Evolutionary conservation across 83 land plant genomes (phyloP).

Genomic region (Isoetes engelmannii): DNA sequence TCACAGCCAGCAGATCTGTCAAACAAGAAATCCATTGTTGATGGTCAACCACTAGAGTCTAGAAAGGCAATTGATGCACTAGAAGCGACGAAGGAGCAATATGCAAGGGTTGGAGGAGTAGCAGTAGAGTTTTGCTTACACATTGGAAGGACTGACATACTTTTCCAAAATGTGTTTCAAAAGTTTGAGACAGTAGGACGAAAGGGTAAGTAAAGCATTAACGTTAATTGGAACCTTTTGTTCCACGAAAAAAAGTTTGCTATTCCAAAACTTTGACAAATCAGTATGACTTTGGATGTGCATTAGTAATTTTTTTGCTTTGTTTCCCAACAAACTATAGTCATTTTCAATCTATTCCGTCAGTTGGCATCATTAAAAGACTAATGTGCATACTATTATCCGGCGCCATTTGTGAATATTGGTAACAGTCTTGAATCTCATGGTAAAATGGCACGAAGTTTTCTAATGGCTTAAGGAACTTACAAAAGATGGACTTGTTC

Average conservation of each 20-base stretch:
- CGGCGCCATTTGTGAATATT: no score
- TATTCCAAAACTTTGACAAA: no score
- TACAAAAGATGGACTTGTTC: no score
- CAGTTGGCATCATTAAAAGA: no score
- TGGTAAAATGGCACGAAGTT: no score
- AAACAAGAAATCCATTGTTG: constrained; percentile 12
- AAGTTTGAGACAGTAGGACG: constrained; percentile 79
- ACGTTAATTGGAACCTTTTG: neutral
- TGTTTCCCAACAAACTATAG: neutral
- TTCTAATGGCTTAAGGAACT: no score
- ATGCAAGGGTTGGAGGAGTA: constrained; percentile 97
- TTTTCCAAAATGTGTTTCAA: constrained; percentile 72
- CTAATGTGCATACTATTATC: no score
- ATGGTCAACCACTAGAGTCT: neutral
- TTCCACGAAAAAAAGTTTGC: neutral
- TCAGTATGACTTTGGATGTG: no score
- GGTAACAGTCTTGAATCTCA: no score
- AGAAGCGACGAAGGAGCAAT: constrained; percentile 56
- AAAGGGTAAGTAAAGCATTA: constrained; percentile 50
- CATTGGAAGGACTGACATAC: constrained; percentile 68
- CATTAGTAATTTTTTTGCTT: neutral
- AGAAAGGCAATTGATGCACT: neutral
- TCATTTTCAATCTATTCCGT: no score
- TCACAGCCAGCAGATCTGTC: constrained; percentile 10
- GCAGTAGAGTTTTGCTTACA: constrained; percentile 98